These are phyloP conservation scores for Skeletonema marinoi DNA, from an alignment of 108 stramenopile species.

Conservation along the genomic window DNA sequence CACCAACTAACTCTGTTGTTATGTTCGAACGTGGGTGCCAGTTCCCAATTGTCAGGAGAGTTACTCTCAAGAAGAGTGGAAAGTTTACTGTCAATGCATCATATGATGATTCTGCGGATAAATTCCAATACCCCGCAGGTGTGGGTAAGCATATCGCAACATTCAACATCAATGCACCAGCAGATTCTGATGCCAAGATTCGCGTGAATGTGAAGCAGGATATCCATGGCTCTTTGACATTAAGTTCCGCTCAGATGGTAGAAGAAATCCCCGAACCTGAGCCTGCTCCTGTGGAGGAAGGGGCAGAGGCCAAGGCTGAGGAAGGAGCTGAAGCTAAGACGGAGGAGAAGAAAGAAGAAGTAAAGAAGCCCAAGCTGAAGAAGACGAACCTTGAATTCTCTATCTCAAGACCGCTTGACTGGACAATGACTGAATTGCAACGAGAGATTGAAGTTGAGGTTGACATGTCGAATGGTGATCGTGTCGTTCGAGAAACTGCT, in stretches of 20 bases:
- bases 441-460: slow-evolving; percentile 84
- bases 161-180: slow-evolving; percentile 73
- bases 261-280: slow-evolving; percentile 86
- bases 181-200: slow-evolving; percentile 81
- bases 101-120: slow-evolving; percentile 63
- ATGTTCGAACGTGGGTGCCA: slow-evolving; percentile 93
- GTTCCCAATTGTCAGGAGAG: slow-evolving; percentile 92
- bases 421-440: slow-evolving; percentile 83
- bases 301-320: slow-evolving; percentile 47
- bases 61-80: slow-evolving; percentile 84
- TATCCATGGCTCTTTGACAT: slow-evolving; percentile 87
- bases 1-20: slow-evolving; percentile 78
- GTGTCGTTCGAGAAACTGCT: slow-evolving; percentile 91
- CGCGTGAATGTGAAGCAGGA: slow-evolving; percentile 97
- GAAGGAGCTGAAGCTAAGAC: slow-evolving; percentile 57
- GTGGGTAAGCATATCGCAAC: slow-evolving; percentile 62
- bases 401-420: slow-evolving; percentile 66
- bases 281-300: slow-evolving; percentile 36
- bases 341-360: slow-evolving; percentile 42
- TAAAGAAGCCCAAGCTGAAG: slow-evolving; percentile 92
- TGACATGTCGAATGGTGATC: slow-evolving; percentile 87
- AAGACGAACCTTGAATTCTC: slow-evolving; percentile 87
- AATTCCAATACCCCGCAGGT: slow-evolving; percentile 53
- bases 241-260: slow-evolving; percentile 94
- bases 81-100: slow-evolving; percentile 76